Percentiles rank a stretch among this genome's conserved stretches.
Conservation (phyloP, 176 grass and related monocot species). For the Bolboschoenus planiculmis region DNA sequence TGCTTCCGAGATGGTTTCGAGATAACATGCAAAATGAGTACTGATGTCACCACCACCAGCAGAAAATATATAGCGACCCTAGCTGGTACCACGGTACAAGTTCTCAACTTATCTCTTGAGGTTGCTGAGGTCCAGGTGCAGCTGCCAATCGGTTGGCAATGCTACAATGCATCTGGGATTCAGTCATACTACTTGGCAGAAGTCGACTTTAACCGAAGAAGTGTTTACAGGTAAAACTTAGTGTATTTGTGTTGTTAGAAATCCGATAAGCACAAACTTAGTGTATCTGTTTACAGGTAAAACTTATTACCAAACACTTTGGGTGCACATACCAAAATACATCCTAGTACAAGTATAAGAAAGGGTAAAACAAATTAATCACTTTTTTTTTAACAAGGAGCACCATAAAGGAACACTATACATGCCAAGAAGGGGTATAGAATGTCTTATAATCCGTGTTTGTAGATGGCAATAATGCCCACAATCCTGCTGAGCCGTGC, state of each 20-base stretch:
- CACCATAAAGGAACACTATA: too few relatives aligned
- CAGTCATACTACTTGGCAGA: constrained; percentile 4
- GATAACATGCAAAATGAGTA: constrained; percentile 5
- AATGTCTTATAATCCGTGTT: too few relatives aligned
- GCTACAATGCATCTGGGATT: not conserved
- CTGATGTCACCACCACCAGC: constrained; percentile 8
- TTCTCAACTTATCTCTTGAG: constrained; percentile 32
- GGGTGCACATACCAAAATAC: too few relatives aligned
- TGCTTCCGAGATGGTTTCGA: constrained; percentile 51
- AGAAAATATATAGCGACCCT: constrained; percentile 22
- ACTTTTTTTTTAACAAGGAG: too few relatives aligned
- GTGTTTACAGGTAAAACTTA: not conserved
- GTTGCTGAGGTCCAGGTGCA: constrained; percentile 33
- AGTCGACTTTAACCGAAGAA: constrained; percentile 31
- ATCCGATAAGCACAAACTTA: not conserved
- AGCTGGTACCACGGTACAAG: not conserved
- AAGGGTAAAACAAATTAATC: too few relatives aligned
- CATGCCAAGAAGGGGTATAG: too few relatives aligned
- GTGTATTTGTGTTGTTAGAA: not conserved
- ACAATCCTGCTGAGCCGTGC: too few relatives aligned
- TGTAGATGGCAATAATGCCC: too few relatives aligned
- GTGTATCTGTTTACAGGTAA: too few relatives aligned
- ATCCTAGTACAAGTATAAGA: too few relatives aligned
- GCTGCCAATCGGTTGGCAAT: constrained; percentile 47
- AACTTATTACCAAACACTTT: not conserved